Evolutionary conservation across 2,329 filamentous ascomycete species (phyloP).

Genomic region (Ceratocystiopsis brevicomis): DNA sequence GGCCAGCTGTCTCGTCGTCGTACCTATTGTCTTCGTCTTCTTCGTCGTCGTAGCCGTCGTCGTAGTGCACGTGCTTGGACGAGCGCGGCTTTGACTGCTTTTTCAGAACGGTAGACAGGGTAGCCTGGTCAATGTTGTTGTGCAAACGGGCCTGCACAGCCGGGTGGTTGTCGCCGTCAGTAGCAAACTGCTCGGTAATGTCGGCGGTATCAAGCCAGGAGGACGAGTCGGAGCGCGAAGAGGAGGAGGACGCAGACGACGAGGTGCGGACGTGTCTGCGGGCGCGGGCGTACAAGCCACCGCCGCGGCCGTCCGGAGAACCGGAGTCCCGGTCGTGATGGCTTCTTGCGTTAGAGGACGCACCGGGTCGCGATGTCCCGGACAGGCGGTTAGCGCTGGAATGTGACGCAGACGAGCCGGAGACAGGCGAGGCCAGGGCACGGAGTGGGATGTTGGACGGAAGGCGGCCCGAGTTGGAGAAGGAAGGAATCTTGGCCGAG

Average conservation of each 20-base stretch:
- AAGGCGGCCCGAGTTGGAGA: constrained; percentile 45
- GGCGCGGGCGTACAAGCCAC: constrained; percentile 4
- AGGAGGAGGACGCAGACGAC: constrained; percentile 1
- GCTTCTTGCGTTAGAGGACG: not conserved
- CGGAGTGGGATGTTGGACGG: constrained; percentile 77
- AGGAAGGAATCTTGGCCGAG: constrained; percentile 64
- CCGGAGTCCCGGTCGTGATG: too few relatives aligned
- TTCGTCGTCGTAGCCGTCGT: constrained; percentile 25
- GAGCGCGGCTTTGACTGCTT: constrained; percentile 20
- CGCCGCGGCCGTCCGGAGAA: constrained; percentile 9
- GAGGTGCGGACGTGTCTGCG: too few relatives aligned
- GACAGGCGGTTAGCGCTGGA: constrained; percentile 13
- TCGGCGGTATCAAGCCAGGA: constrained; percentile 92
- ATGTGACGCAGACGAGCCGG: constrained; percentile 15
- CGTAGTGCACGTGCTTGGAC: constrained; percentile 53
- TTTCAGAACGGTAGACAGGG: constrained; percentile 31
- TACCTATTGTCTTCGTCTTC: constrained; percentile 14
- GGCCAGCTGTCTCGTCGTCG: constrained; percentile 5
- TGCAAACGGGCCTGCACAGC: constrained; percentile 54
- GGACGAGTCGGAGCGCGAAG: constrained; percentile 22
- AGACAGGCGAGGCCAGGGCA: constrained; percentile 29
- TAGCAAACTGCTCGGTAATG: constrained; percentile 73
- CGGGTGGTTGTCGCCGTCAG: constrained; percentile 44
- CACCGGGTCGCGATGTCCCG: constrained; percentile 17
- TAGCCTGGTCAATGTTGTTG: constrained; percentile 44